Evolutionary conservation across 257 asterid species (phyloP).

Genomic region (Nicotiana attenuata): DNA sequence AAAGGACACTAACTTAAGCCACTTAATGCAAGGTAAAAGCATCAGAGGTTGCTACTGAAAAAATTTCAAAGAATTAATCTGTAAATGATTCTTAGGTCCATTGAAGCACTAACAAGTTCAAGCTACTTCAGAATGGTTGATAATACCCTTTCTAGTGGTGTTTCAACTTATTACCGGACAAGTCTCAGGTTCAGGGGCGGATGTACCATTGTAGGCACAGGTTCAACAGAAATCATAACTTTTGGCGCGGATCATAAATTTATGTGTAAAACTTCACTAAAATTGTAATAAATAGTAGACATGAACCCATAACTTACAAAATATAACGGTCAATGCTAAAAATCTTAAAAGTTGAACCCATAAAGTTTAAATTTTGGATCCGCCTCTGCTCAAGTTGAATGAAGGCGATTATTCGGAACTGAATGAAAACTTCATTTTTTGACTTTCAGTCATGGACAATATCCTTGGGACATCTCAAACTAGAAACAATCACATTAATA

Average conservation of each 20-base stretch:
- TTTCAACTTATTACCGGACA: neutral
- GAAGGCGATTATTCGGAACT: neutral
- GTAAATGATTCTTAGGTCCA: no score
- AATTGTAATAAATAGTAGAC: no score
- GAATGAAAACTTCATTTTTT: neutral
- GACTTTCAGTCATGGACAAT: neutral
- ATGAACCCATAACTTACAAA: no score
- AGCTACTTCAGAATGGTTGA: neutral
- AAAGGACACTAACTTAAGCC: neutral
- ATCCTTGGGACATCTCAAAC: neutral
- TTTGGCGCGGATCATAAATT: no score
- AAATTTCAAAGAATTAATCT: neutral
- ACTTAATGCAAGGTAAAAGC: neutral
- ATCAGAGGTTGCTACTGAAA: neutral
- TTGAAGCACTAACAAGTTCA: no score
- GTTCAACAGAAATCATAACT: no score
- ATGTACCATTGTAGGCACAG: no score
- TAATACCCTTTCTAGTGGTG: neutral
- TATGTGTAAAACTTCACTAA: no score
- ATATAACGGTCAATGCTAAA: no score
- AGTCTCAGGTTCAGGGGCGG: no score
- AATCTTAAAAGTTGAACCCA: no score
- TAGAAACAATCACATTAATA: neutral
- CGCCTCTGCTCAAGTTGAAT: slow-evolving; percentile 1
- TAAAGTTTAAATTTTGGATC: no score